A percentile compares a stretch with the other conserved stretches of the same genome.
These are phyloP conservation scores for Fusarium irregulare DNA, from an alignment of 2,329 filamentous ascomycete genomes.

Conservation along the genomic window DNA sequence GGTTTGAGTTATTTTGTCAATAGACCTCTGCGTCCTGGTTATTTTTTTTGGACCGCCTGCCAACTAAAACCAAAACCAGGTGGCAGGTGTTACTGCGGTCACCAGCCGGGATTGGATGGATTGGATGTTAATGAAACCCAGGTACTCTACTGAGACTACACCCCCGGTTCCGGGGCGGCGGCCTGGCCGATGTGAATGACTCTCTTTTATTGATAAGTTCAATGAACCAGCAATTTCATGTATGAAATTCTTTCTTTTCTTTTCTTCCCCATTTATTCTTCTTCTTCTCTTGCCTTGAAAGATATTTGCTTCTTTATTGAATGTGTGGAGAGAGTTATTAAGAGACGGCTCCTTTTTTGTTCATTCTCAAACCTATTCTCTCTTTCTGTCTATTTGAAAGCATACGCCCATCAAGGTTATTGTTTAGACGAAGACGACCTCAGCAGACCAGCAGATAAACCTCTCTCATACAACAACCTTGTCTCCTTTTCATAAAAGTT, in stretches of 20 bases:
- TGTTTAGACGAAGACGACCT: neutral
- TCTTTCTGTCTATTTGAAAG: neutral
- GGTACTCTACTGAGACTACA: neutral
- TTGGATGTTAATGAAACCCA: neutral
- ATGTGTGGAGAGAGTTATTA: neutral
- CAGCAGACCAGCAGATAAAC: neutral
- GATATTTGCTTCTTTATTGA: neutral
- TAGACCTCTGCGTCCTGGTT: too few relatives aligned
- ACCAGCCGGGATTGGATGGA: slow-evolving; percentile 14
- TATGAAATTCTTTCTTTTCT: neutral
- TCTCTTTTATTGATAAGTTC: neutral
- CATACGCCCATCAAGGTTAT: neutral
- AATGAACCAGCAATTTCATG: neutral
- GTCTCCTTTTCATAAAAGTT: neutral
- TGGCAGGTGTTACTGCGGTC: slow-evolving; percentile 27
- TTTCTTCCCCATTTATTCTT: neutral
- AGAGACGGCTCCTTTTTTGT: neutral
- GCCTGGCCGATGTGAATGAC: slow-evolving; percentile 34
- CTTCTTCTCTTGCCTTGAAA: neutral
- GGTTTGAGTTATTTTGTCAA: too few relatives aligned
- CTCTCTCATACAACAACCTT: neutral
- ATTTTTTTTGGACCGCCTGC: too few relatives aligned
- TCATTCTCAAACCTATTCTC: neutral
- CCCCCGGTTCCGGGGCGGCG: slow-evolving; percentile 29
- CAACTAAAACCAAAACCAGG: neutral